Base-by-base conservation (phyloP, 805 yeast species). In the Kodamaea hsintzibuensis region DNA sequence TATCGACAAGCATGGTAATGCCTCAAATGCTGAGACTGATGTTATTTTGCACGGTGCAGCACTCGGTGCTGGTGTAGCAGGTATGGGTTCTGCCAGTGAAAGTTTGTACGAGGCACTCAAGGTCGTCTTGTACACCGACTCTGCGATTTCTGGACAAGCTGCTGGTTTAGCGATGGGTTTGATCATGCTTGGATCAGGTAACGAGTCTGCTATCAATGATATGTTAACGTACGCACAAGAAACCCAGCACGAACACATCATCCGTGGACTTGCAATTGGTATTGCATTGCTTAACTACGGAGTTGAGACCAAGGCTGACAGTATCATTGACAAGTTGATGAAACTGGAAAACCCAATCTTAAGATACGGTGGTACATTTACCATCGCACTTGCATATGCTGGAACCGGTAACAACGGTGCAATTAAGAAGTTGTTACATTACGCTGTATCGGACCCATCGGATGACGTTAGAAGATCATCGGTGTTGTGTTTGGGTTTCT, bases 391-490 rank as follows among this genome's bases (percentile, higher is more conserved):
- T 62, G 98, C 99, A 1, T 95, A 93, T 70, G 96, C 95, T 52
- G 99, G 99, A 56, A 93, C 99, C 2, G 96, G 97, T 27, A 85
- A 88, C 70, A 91, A 91, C 71, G 76, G 77, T 51, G 98, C 98
- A 8, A 89, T 95, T 62, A 85, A 90, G 73, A 83, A 87, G 61
- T 76, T 95, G 60, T 79, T 95, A 60, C 98, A 95, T 71, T 81
- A 86, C 65, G 99, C 99, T 2, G 99, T 95, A 13, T 90, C 97
- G 12, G 99, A 95, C 69, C 95, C 98, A 1, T 86, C 89, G 54
- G 98, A 95, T 70, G 96, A 89, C 65, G 98, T 95, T 47, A 87
- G 99, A 77, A 86, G 99, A 72, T 97, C 96, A 1, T 89, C 99
- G 1, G 98, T 93, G 13, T 85, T 87, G 71, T 85, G 91, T 7